Evolutionary conservation across 371 early-diverging fungal genomes (phyloP), one percentile per base, ranked within the genome.

Genomic region (Circinella umbellata): DNA sequence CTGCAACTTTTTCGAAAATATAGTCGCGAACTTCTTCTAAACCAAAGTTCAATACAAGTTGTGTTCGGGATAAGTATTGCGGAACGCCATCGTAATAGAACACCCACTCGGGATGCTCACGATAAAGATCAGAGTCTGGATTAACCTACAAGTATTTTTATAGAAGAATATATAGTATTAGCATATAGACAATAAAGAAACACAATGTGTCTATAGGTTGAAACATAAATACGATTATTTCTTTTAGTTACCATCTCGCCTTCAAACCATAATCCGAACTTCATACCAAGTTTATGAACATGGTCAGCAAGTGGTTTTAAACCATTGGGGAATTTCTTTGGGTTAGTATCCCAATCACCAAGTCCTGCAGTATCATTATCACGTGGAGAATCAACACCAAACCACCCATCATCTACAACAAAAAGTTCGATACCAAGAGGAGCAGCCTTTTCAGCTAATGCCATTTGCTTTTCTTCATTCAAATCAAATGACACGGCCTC

Each of bases 351-450:
- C 87, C 87, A 87, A 53, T 88, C 87, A 0, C 86, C 89, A 1
- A 89, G 71, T 0, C 81, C 79, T 0, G 86, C 79, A 1, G 67
- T 65, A 48, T 83, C 83, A 13, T 64, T 69, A 42, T 42, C 42
- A 3, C 42, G 42, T 3, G 42, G 42, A 10, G 72, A 42, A 39
- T 83, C 64, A 1, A 69, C 71, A 14, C 66, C 57, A 53, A 84
- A 84, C 85, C 85, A 88, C 1, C 89, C 89, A 70, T 88, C 87
- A 61, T 88, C 89, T 36, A 88, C 38, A 1, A 81, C 83, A 69
- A 84, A 79, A 11, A 84, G 38, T 18, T 84, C 85, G 3, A 73
- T 61, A 7, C 85, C 85, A 0, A 84, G 10, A 0, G 51, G 61
- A 49, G 81, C 77, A 4, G 82, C 77, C 35, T 73, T 70, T 9